Evolutionary conservation across 169 alveolate genomes (phyloP), one percentile per base, ranked within the genome.

Genomic region (Theileria sp.): DNA sequence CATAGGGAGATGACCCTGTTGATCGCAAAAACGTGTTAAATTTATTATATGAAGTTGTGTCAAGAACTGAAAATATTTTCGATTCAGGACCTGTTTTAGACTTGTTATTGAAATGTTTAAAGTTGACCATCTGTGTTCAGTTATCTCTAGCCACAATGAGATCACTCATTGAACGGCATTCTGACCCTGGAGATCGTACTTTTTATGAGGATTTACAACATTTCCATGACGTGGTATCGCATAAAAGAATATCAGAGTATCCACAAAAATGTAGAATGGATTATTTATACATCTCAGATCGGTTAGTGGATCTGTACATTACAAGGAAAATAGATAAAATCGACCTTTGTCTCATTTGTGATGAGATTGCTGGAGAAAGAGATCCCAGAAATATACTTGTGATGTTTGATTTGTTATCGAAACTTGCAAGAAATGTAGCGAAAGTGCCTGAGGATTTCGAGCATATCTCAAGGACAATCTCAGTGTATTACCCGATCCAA

Each of bases 371-470:
- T 0, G 91, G 88, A 12, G 91, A 85, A 60, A 85, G 79, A 83
- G 91, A 85, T 19, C 91, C 91, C 0, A 30, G 91, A 13, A 85
- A 85, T 60, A 51, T 85, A 34, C 65, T 85, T 49, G 32, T 62
- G 67, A 44, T 85, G 23, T 85, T 85, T 34, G 80, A 73, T 12
- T 61, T 85, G n/a, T 9, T 85, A 25, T 74, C 30, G 25, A 85
- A 77, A 38, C 30, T 85, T 30, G 44, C 75, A 17, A 61, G 19
- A 23, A 26, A 51, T 17, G 69, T 61, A 4, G 78, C 75, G 38
- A 34, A 23, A 30, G 15, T 13, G n/a, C 84, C 38, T 21, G 67
- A 77, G 17, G 87, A 85, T 10, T 69, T 66, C 19, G 80, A 69
- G 34, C 25, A 28, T 10, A 56, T 85, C 32, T 79, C 91, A 8